Evolutionary conservation across 345 rosid genomes (phyloP), one percentile per base, ranked within the genome.

Genomic region (Acer saccharum): DNA sequence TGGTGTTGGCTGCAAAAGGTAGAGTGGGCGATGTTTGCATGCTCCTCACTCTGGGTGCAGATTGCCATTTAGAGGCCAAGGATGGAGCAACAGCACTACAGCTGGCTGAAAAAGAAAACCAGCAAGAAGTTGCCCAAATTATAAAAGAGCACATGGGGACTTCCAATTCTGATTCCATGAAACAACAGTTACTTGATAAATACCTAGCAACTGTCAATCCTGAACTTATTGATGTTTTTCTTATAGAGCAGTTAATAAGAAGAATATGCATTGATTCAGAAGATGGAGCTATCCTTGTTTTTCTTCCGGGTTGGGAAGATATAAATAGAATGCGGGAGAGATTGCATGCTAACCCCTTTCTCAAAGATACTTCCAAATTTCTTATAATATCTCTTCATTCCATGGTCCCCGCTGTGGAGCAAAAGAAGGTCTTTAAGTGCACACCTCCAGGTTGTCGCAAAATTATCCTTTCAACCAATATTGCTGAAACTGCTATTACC

Each of bases 301-400:
- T 95, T 82, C 94, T 92, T 84, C 98, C 97, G 29, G 99, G 98
- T 44, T 95, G 99, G 99, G 99, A 94, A 72, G 97, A 94, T 77
- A 95, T 95, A 76, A 96, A 87, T 80, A 89, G 78, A 81, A 87
- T 85, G 13, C 71, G 89, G 82, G 91, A 88, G 82, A 91, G 83
- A 73, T 84, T 95, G 80, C 86, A 81, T 55, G 89, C 84, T 41
- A 90, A 87, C 66, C 85, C 86, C 4, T 80, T 86, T 71, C 92
- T 96, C 74, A 84, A 78, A 43, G 87, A 89, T 79, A 72, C 84
- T 71, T 85, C 91, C 66, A 92, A 77, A 84, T 96, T 92, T 81
- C 39, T 82, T 65, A 88, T 95, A 48, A 81, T 95, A 77, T 84
- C 94, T 84, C 95, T 96, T 74, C 99, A 92, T 80, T 96, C 99